Conservation (phyloP, 345 rosid species). For the Eucalyptus marginata region DNA sequence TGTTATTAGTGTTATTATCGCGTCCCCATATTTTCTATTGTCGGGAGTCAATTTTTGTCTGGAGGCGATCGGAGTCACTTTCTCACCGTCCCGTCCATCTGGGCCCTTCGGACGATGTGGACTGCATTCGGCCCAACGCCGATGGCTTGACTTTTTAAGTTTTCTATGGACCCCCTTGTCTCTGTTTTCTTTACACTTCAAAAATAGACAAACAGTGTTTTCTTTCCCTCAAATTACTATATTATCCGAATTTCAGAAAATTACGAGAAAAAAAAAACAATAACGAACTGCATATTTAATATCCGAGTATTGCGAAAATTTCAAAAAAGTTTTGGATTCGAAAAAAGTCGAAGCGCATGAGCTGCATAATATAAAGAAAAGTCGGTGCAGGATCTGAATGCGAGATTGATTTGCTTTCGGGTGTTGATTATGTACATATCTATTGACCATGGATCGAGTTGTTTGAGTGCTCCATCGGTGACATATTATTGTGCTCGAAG, state of each 20-base stretch:
- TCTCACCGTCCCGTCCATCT: background rate
- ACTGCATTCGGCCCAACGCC: background rate
- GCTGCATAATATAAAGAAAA: background rate
- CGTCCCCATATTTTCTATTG: background rate
- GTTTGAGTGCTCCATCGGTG: background rate
- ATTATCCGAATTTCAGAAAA: background rate
- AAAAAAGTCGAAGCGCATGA: background rate
- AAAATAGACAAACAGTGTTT: background rate
- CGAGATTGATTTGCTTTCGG: background rate
- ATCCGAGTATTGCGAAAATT: background rate
- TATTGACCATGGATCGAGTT: background rate
- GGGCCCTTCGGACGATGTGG: background rate
- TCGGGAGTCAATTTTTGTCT: background rate
- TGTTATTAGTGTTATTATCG: background rate
- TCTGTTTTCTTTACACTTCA: background rate
- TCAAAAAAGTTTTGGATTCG: background rate
- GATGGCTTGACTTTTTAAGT: background rate
- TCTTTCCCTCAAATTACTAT: background rate
- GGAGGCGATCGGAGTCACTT: background rate
- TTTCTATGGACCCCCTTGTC: background rate
- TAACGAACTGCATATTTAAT: background rate
- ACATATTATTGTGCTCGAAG: accelerated
- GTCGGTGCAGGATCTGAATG: background rate
- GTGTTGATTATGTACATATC: background rate
- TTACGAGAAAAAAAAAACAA: background rate